Percentiles rank a stretch among this genome's conserved stretches.
Conservation (phyloP, 2,329 filamentous ascomycete species). For the Chaetomium sp. region DNA sequence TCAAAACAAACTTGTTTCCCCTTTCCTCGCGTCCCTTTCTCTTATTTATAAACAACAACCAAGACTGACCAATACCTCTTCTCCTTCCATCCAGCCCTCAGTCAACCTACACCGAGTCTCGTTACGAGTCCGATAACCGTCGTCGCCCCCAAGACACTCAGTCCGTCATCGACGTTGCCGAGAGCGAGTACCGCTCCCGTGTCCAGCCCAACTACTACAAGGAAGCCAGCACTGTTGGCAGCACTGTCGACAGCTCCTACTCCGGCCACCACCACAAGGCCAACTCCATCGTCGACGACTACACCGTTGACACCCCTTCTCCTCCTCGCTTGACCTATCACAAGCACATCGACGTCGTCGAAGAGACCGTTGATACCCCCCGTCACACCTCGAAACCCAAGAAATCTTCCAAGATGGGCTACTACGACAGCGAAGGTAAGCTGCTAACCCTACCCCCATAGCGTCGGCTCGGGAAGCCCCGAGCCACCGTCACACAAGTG, state of each 20-base stretch:
- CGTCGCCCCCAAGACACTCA: conserved; percentile 35
- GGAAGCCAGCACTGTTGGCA: conserved; percentile 30
- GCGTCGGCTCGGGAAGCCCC: not conserved
- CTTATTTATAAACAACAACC: conserved; percentile 8
- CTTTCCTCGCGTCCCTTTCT: conserved; percentile 13
- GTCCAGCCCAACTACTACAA: conserved; percentile 46
- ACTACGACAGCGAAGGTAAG: conserved; percentile 59
- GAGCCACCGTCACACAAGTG: conserved; percentile 7
- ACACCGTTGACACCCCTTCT: conserved; percentile 25
- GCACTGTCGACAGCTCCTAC: conserved; percentile 32
- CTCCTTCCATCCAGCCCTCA: conserved; percentile 30
- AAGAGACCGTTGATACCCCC: conserved; percentile 58
- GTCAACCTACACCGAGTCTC: conserved; percentile 52
- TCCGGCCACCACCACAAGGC: conserved; percentile 34
- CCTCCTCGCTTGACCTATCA: conserved; percentile 41
- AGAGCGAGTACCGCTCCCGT: conserved; percentile 60
- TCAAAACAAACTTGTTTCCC: not conserved
- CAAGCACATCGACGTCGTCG: conserved; percentile 54
- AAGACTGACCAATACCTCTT: not conserved
- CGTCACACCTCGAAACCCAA: conserved; percentile 26
- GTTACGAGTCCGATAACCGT: conserved; percentile 57
- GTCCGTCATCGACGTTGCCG: conserved; percentile 55
- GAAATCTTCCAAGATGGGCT: conserved; percentile 55
- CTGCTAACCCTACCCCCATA: conserved; percentile 11
- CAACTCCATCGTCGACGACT: conserved; percentile 33